Evolutionary conservation across 495 filamentous ascomycete species (phyloP), one percentile per base, ranked within the genome.

Genomic region (Articulospora tetracladia): DNA sequence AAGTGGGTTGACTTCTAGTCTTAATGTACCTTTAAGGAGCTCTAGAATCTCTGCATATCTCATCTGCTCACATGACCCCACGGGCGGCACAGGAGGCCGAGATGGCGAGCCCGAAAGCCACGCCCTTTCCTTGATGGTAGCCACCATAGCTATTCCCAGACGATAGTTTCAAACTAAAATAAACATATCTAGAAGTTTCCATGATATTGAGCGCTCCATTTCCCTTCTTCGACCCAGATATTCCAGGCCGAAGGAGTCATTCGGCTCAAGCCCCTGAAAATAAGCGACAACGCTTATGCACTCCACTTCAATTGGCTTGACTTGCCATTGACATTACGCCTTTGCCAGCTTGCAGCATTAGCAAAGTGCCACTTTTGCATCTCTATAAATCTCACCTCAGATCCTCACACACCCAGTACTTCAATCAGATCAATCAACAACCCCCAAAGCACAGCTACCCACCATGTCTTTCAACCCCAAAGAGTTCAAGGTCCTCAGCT

Each of bases 401-500:
- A 12, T 44, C 39, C 17, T 44, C 4, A 12, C 4, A 12, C 3
- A 44, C 3, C 17, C 15, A 44, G 3, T 19, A 8, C 30, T n/a
- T 6, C 30, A 32, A 32, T 32, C 30, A 32, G 6, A 32, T 6
- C 30, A 32, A 32, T 32, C 30, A 32, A 32, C 30, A 34, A 34
- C 7, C 30, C 15, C 30, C 30, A 6, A 34, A 34, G 15, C 30
- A 7, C 39, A 44, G 17, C 39, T 44, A 44, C 17, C 39, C 39
- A 44, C n/a, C 39, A 50, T 50, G 47, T 2, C 57, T 19, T 53
- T 59, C 48, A 36, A 62, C 24, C 55, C 46, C 19, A 63, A 48
- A 28, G 19, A 41, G 13, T 64, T 30, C 54, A 66, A 68, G 48
- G 27, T 85, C 56, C 83, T 92, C 30, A 76, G 74, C 68, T 94